Evolutionary conservation across 768 basidiomycete genomes (phyloP).

Genomic region (Agaricus subrufescens): DNA sequence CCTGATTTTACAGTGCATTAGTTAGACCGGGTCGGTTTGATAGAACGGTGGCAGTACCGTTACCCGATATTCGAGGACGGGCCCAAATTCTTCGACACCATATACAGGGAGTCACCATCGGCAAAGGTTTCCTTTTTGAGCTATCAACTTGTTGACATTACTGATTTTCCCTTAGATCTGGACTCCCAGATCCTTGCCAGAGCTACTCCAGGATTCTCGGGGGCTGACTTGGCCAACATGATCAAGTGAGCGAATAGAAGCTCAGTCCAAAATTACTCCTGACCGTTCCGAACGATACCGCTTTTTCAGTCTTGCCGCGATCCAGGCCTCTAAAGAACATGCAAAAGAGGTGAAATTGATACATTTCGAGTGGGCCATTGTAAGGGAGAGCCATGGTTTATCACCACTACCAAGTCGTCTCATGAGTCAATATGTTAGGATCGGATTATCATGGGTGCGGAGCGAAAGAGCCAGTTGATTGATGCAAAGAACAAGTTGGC

Average conservation of each 20-base stretch:
- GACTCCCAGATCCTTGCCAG: constrained; percentile 88
- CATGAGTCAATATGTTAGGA: constrained; percentile 41
- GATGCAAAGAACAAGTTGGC: constrained; percentile 81
- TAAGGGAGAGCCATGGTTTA: constrained; percentile 19
- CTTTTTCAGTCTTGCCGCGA: constrained; percentile 71
- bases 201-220: constrained; percentile 94
- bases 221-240: constrained; percentile 95
- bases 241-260: constrained; percentile 63
- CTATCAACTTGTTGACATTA: constrained; percentile 10
- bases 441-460: constrained; percentile 95
- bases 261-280: background rate
- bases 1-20: constrained; percentile 59
- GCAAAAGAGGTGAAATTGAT: constrained; percentile 64
- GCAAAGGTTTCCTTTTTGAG: constrained; percentile 36
- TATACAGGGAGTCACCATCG: constrained; percentile 71
- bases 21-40: constrained; percentile 97
- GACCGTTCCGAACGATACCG: constrained; percentile 8
- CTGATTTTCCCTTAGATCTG: constrained; percentile 44
- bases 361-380: constrained; percentile 99
- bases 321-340: constrained; percentile 87
- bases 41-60: constrained; percentile 83
- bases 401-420: background rate
- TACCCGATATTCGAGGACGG: constrained; percentile 93
- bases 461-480: constrained; percentile 86
- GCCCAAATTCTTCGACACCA: constrained; percentile 93